Conservation (phyloP, 441 rosid species). For the Croton setiger region DNA sequence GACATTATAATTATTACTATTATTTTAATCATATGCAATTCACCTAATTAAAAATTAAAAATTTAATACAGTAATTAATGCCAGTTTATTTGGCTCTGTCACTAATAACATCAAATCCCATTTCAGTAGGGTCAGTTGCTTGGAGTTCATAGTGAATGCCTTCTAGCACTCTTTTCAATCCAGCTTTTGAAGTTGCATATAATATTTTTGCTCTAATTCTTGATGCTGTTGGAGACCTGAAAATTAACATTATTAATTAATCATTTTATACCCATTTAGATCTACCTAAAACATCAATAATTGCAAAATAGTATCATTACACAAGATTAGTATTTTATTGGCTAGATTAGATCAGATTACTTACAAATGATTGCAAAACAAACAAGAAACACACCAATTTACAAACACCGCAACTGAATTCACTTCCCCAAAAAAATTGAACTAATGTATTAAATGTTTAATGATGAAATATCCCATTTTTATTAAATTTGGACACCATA, state of each 20-base stretch:
- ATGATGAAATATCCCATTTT: too few relatives aligned
- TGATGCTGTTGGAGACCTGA: constrained; percentile 88
- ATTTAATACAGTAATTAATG: constrained; percentile 1
- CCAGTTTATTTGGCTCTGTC: constrained; percentile 51
- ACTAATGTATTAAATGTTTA: too few relatives aligned
- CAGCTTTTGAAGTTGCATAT: constrained; percentile 87
- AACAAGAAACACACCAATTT: too few relatives aligned
- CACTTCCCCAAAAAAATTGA: too few relatives aligned
- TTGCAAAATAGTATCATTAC: background rate
- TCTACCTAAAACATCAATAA: constrained; percentile 9
- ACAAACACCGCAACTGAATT: too few relatives aligned
- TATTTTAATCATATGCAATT: background rate
- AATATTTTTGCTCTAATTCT: constrained; percentile 81
- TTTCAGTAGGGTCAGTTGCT: constrained; percentile 90
- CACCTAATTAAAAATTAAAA: background rate
- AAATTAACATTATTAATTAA: constrained; percentile 2
- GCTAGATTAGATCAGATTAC: too few relatives aligned
- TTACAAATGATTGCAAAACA: too few relatives aligned
- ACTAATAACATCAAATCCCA: constrained; percentile 79
- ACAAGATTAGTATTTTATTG: too few relatives aligned
- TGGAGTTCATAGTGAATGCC: constrained; percentile 84
- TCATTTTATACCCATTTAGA: background rate
- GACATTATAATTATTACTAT: background rate
- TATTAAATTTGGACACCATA: too few relatives aligned
- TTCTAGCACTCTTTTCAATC: constrained; percentile 74